Conservation (phyloP, 495 filamentous ascomycete genomes). For the Rostrohypoxylon terebratum region DNA sequence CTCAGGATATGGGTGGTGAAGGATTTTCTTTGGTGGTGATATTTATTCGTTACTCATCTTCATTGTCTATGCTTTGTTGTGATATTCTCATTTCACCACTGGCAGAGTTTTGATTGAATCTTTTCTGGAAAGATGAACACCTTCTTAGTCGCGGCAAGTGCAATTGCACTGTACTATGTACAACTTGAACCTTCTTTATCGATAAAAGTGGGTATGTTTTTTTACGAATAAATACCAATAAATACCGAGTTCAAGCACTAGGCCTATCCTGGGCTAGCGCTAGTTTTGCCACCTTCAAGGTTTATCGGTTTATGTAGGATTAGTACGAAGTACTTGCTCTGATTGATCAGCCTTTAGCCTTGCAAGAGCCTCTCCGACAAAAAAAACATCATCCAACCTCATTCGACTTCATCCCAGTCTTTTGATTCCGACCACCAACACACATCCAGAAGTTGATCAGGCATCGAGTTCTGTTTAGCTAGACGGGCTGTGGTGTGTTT, state of each 20-base stretch:
- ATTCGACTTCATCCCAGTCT: neutral
- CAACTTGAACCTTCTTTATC: neutral
- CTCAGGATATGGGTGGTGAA: no score
- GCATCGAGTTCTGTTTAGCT: conserved; percentile 19
- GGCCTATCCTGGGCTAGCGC: conserved; percentile 11
- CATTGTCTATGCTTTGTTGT: no score
- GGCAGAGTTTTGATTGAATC: no score
- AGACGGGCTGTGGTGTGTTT: conserved; percentile 27
- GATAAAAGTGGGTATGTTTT: neutral
- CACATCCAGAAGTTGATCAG: neutral
- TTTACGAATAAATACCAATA: no score
- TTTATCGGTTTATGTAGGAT: no score
- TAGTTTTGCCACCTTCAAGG: conserved; percentile 15
- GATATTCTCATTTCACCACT: no score
- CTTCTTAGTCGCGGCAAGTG: no score
- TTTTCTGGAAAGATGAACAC: no score
- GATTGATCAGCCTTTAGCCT: conserved; percentile 40
- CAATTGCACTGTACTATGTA: no score
- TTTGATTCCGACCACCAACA: neutral
- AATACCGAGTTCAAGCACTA: neutral
- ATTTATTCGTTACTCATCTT: no score
- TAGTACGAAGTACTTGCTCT: no score
- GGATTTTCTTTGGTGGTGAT: no score
- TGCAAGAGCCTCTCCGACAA: conserved; percentile 24
- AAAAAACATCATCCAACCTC: conserved; percentile 37